A percentile compares a stretch with the other conserved stretches of the same genome.
These are phyloP conservation scores for Parsonsia alboflavescens DNA, from an alignment of 257 asterid genomes.

Conservation along the genomic window DNA sequence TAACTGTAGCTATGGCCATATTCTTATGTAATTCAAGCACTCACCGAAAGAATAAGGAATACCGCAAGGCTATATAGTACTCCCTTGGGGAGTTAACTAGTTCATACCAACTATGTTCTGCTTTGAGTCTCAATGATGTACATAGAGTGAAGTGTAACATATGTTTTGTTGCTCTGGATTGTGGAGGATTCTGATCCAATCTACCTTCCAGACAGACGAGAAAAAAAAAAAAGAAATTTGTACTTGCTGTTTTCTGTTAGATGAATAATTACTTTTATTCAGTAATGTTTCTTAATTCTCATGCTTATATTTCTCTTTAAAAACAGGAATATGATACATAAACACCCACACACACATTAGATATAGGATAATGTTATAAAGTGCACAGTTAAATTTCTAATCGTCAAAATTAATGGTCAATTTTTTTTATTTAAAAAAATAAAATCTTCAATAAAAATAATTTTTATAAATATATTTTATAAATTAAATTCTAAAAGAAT, in stretches of 20 bases:
- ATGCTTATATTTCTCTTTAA: background rate
- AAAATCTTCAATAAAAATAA: too few relatives aligned
- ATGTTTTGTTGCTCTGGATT: slow-evolving; percentile 4
- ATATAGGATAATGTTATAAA: too few relatives aligned
- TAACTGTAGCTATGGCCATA: background rate
- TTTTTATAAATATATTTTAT: too few relatives aligned
- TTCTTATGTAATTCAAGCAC: slow-evolving; percentile 6
- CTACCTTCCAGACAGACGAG: background rate
- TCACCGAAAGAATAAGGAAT: slow-evolving; percentile 12
- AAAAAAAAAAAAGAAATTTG: background rate
- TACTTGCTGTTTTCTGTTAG: slow-evolving; percentile 3
- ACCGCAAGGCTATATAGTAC: background rate
- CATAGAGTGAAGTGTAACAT: slow-evolving; percentile 1
- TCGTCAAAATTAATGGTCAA: too few relatives aligned
- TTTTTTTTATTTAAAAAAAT: too few relatives aligned
- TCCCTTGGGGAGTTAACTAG: background rate
- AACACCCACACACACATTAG: too few relatives aligned
- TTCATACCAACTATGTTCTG: background rate
- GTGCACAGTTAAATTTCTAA: too few relatives aligned
- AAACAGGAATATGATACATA: background rate
- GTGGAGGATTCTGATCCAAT: background rate
- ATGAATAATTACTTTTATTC: background rate
- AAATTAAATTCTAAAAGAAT: too few relatives aligned
- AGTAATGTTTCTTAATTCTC: background rate
- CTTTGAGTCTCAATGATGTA: background rate